Percentiles rank a stretch among this genome's conserved stretches.
Evolutionary conservation across 176 grass and related monocot genomes (phyloP).

Genomic region (Zizania latifolia): DNA sequence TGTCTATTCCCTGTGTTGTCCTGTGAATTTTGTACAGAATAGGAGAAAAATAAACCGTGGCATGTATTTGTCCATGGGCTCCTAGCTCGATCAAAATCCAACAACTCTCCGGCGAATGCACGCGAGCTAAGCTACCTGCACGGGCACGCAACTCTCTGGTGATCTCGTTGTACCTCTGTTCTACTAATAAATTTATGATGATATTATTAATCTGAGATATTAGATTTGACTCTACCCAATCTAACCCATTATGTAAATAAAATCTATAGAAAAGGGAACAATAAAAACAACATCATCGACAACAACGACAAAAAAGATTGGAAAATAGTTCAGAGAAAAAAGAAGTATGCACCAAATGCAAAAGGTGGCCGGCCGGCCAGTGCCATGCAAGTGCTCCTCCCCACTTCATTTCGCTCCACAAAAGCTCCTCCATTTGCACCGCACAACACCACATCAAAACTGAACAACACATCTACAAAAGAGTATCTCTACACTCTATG

Average conservation of each 20-base stretch:
- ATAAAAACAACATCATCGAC: background rate
- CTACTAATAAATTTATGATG: too few relatives aligned
- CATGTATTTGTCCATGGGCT: too few relatives aligned
- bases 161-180: too few relatives aligned
- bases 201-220: too few relatives aligned
- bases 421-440: constrained; percentile 5
- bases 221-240: too few relatives aligned
- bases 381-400: constrained; percentile 24
- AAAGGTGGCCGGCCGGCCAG: background rate
- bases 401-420: constrained; percentile 15
- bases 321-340: background rate
- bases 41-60: too few relatives aligned
- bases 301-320: background rate
- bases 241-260: constrained; percentile 2
- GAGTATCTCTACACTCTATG: background rate
- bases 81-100: too few relatives aligned
- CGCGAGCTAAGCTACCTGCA: too few relatives aligned
- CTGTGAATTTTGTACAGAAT: too few relatives aligned
- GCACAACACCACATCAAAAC: background rate
- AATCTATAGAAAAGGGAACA: background rate
- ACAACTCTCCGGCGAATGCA: too few relatives aligned
- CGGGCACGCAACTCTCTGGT: too few relatives aligned
- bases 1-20: too few relatives aligned
- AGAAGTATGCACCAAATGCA: constrained; percentile 15
- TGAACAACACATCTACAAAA: background rate